Evolutionary conservation across 2,329 filamentous ascomycete genomes (phyloP).

Genomic region (Lecanosticta acicola): DNA sequence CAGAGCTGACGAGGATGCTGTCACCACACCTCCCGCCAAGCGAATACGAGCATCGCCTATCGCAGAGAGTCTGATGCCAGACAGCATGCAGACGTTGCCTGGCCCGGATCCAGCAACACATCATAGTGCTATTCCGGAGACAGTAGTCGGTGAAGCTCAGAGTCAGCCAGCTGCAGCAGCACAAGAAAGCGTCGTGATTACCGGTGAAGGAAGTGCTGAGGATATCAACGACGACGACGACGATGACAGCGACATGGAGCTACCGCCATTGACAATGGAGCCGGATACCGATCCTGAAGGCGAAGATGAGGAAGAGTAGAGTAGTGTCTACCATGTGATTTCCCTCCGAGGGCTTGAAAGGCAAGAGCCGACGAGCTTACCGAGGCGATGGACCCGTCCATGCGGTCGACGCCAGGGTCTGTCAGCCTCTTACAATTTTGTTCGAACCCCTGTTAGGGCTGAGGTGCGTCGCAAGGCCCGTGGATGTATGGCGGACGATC

Average conservation of each 20-base stretch:
- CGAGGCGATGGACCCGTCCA: no score
- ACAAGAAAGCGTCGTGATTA: not conserved
- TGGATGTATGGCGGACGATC: not conserved
- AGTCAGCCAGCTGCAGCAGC: conserved; percentile 5
- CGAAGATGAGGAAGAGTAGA: conserved; percentile 1
- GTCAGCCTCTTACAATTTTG: not conserved
- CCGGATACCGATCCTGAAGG: conserved; percentile 11
- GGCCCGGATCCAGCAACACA: conserved; percentile 11
- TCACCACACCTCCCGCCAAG: conserved; percentile 12
- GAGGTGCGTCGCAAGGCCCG: not conserved
- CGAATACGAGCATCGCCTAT: conserved; percentile 20
- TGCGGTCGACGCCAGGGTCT: no score
- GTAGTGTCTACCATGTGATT: not conserved
- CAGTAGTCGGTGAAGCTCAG: conserved; percentile 8
- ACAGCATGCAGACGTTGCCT: conserved; percentile 5
- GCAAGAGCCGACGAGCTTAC: not conserved
- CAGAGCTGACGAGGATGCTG: conserved; percentile 7
- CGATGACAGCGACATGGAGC: conserved; percentile 34
- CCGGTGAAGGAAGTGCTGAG: not conserved
- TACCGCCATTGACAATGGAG: conserved; percentile 33
- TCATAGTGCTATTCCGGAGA: conserved; percentile 2
- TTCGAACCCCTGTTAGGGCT: not conserved
- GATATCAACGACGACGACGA: conserved; percentile 9
- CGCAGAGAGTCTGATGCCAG: conserved; percentile 6
- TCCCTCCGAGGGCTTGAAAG: not conserved